These are phyloP conservation scores for Mortierella hygrophila DNA, from an alignment of 192 early-diverging fungal species.

Conservation along the genomic window DNA sequence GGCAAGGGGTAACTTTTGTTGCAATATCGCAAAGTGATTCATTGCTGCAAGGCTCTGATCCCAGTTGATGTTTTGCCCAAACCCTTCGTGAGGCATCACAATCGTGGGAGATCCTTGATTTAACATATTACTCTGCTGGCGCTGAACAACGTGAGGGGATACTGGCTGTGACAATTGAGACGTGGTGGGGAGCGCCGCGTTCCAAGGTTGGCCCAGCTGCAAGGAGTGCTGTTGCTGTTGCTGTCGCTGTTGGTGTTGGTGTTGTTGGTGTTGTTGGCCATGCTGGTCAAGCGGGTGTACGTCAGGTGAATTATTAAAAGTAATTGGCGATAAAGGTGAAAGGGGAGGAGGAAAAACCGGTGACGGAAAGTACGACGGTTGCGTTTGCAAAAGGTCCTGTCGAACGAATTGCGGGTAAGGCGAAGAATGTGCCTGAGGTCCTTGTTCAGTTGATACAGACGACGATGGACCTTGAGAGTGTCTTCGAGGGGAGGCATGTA, in stretches of 20 bases:
- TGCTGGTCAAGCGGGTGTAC: constrained; percentile 2
- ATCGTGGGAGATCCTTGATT: neutral
- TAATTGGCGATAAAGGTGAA: neutral
- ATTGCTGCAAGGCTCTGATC: neutral
- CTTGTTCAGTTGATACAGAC: neutral
- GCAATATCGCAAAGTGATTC: constrained; percentile 14
- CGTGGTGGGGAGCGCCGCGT: neutral
- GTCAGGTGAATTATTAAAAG: neutral
- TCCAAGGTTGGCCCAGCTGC: neutral
- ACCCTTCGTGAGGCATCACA: neutral
- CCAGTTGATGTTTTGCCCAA: neutral
- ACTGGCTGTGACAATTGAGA: neutral
- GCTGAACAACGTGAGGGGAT: neutral
- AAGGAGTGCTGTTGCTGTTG: neutral
- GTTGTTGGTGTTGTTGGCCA: neutral
- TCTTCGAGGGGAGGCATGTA: neutral
- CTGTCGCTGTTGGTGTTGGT: neutral
- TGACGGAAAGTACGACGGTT: neutral
- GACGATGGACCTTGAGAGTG: constrained; percentile 12
- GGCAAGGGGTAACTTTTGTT: constrained; percentile 13
- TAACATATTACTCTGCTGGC: neutral
- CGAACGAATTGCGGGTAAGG: neutral
- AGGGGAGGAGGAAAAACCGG: neutral
- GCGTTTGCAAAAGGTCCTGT: neutral
- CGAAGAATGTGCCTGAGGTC: neutral